These are phyloP conservation scores for Postia placenta DNA, from an alignment of 768 basidiomycete species.

Conservation along the genomic window DNA sequence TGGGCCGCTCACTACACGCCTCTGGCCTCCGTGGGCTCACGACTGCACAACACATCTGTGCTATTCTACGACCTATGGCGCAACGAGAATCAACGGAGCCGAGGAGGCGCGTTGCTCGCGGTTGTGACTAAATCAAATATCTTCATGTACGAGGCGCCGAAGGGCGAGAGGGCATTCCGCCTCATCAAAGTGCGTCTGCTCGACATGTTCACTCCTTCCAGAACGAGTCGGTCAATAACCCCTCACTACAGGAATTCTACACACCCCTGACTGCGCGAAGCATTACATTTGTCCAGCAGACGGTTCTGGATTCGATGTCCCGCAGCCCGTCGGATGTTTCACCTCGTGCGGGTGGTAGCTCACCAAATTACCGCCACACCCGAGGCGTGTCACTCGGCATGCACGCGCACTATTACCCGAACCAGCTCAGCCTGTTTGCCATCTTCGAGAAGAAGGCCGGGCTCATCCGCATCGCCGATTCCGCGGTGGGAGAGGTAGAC, in stretches of 20 bases:
- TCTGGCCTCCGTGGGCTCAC: constrained; percentile 61
- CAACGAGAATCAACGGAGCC: constrained; percentile 44
- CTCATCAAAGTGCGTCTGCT: constrained; percentile 60
- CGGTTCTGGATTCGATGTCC: constrained; percentile 42
- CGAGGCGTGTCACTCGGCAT: constrained; percentile 14
- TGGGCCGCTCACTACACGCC: constrained; percentile 89
- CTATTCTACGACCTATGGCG: constrained; percentile 65
- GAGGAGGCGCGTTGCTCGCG: constrained; percentile 53
- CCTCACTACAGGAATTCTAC: constrained; percentile 67
- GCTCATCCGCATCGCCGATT: constrained; percentile 75
- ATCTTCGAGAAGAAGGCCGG: constrained; percentile 85
- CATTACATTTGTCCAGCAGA: constrained; percentile 66
- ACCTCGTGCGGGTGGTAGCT: constrained; percentile 13
- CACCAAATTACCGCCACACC: constrained; percentile 10
- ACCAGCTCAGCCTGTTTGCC: constrained; percentile 75
- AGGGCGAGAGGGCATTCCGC: constrained; percentile 75
- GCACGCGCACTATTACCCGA: constrained; percentile 41
- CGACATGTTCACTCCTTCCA: background rate
- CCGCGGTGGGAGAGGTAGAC: constrained; percentile 75
- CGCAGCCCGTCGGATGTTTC: constrained; percentile 38
- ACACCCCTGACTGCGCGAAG: constrained; percentile 64
- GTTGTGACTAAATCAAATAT: constrained; percentile 72
- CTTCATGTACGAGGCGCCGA: constrained; percentile 74
- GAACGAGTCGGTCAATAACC: background rate
- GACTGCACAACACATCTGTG: constrained; percentile 52